Evolutionary conservation across 1,284 basidiomycete species (phyloP).

Genomic region (Leucoagaricus sp.): DNA sequence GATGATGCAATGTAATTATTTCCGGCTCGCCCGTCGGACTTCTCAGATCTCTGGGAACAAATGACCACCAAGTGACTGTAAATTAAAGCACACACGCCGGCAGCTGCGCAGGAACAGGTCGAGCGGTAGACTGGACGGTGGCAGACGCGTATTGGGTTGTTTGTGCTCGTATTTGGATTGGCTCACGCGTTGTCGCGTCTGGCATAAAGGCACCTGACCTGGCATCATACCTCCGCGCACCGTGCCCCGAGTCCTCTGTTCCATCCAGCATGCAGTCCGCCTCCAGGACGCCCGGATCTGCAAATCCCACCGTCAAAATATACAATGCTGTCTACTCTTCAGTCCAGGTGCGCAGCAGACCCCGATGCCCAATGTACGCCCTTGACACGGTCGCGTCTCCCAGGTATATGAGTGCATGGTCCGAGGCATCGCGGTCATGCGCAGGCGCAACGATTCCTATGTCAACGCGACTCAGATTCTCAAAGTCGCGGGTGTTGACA

Average conservation of each 20-base stretch:
- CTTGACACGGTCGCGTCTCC: conserved; percentile 43
- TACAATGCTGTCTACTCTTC: conserved; percentile 89
- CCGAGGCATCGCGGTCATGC: conserved; percentile 98
- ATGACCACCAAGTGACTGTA: not conserved
- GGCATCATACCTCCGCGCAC: conserved; percentile 23
- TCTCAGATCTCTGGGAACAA: not conserved
- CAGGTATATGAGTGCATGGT: conserved; percentile 97
- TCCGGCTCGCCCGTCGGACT: not conserved
- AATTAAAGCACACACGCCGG: not conserved
- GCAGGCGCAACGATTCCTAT: conserved; percentile 89
- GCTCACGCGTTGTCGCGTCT: conserved; percentile 39
- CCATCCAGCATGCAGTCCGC: conserved; percentile 42
- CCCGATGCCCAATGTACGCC: conserved; percentile 17
- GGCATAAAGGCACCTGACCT: conserved; percentile 34
- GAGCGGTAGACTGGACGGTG: not conserved
- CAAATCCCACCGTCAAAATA: conserved; percentile 72
- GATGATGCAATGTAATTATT: not conserved
- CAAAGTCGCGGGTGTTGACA: conserved; percentile 98
- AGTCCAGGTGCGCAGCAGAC: conserved; percentile 60
- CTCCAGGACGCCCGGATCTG: conserved; percentile 37
- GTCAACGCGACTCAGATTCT: conserved; percentile 99
- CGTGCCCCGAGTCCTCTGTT: conserved; percentile 18
- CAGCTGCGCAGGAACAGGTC: not conserved
- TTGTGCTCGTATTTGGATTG: conserved; percentile 19
- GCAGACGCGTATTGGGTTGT: conserved; percentile 3